Base-by-base conservation (phyloP, 148 eudicot species). In the Silene latifolia region DNA sequence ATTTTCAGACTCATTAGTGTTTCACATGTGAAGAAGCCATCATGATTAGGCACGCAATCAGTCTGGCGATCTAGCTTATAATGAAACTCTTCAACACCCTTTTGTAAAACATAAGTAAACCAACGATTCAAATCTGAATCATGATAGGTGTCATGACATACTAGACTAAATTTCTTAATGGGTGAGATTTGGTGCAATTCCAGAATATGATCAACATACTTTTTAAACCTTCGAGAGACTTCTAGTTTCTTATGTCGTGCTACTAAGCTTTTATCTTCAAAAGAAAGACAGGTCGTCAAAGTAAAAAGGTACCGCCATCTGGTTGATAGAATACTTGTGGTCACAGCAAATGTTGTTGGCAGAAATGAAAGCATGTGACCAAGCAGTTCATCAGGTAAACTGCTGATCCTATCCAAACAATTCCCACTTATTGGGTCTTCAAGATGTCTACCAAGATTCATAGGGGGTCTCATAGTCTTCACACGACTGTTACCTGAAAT, bases 281-380 rank as follows among this genome's bases (percentile, higher is more conserved):
- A 15, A 54, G 59, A 54, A 54, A 54, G 59, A 54, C n/a, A 54
- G 4, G 0, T 3, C n/a, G 18, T 54, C 5, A 54, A 13, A 54
- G 59, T 54, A 54, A 54, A 54, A 54, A 54, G 59, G 18, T 54
- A 54, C 59, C 59, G 59, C 59, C 59, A 54, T 54, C 59, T 54
- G n/a, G 2, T 54, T 14, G 59, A 54, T 54, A 54, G 59, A 54
- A 54, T 54, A 15, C 59, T 54, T 14, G 59, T 54, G 17, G 1
- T 54, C n/a, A 54, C 59, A 13, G 59, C 59, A 54, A 4, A 18
- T 0, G 3, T 12, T 12, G n/a, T n/a, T n/a, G n/a, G n/a, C n/a
- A n/a, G n/a, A n/a, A n/a, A n/a, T n/a, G n/a, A n/a, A n/a, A n/a
- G 18, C 5, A 54, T 54, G 5, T 54, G 17, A 54, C 59, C 18